Percentiles rank a stretch among this genome's conserved stretches.
Conservation (phyloP, 768 basidiomycete genomes). For the Tricholomella constricta region DNA sequence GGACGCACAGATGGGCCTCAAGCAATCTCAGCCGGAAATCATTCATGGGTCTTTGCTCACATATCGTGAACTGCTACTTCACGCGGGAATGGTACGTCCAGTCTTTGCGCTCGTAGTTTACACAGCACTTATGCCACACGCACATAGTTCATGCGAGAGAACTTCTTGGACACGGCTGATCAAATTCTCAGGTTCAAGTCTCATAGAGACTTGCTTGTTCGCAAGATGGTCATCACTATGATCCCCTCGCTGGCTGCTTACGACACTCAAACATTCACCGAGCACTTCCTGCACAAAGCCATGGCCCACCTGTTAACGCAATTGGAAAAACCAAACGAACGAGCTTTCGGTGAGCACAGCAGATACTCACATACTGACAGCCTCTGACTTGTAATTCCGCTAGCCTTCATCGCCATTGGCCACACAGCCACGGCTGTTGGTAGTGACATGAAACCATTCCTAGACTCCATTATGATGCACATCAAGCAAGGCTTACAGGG, state of each 20-base stretch:
- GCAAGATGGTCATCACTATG: slow-evolving; percentile 93
- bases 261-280: slow-evolving; percentile 89
- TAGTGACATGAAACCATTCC: slow-evolving; percentile 94
- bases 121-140: background rate
- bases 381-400: slow-evolving; percentile 13
- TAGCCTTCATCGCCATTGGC: slow-evolving; percentile 95
- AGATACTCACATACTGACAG: background rate
- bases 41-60: slow-evolving; percentile 93
- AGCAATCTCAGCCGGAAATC: slow-evolving; percentile 78
- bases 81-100: slow-evolving; percentile 86
- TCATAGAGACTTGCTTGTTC: slow-evolving; percentile 84
- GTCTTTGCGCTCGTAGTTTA: background rate
- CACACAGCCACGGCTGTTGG: slow-evolving; percentile 90
- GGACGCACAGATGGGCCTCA: slow-evolving; percentile 84
- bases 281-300: slow-evolving; percentile 88
- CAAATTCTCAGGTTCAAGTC: slow-evolving; percentile 87
- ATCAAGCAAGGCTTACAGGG: slow-evolving; percentile 88
- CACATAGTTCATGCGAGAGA: slow-evolving; percentile 81
- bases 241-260: slow-evolving; percentile 95
- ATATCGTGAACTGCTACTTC: slow-evolving; percentile 86
- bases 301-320: slow-evolving; percentile 92
- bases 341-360: slow-evolving; percentile 72
- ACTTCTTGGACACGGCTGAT: slow-evolving; percentile 85
- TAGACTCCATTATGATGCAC: slow-evolving; percentile 86
- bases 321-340: slow-evolving; percentile 85